phyloP scores from a whole-genome alignment of 228 moss, liverwort and hornwort genomes.

The Sphagnum magellanicum region DNA sequence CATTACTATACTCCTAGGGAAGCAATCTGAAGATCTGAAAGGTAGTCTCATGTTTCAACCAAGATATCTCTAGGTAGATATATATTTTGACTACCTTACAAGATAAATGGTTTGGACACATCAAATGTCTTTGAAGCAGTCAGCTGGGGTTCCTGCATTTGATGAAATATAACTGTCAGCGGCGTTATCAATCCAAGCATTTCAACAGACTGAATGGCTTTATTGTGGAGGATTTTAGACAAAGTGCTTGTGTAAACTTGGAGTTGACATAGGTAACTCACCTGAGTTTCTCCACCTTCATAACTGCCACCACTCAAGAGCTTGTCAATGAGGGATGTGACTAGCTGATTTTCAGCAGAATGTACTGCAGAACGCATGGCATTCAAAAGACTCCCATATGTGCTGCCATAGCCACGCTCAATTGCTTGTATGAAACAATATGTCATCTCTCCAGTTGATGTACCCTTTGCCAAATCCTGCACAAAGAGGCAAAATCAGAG shows the following conservation, averaged over 20 bases:
- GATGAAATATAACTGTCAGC: too few species aligned
- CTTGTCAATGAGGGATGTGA: conserved; percentile 58
- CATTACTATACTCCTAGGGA: too few species aligned
- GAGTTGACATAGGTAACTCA: conserved; percentile 9
- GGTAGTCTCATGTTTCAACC: too few species aligned
- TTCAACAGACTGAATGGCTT: too few species aligned
- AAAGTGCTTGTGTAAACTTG: too few species aligned
- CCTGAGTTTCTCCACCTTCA: conserved; percentile 50
- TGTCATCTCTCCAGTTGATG: conserved; percentile 56
- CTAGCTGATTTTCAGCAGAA: conserved; percentile 35
- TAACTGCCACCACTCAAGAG: conserved; percentile 59
- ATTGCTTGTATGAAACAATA: conserved; percentile 67
- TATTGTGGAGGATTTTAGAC: too few species aligned
- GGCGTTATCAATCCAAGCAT: too few species aligned
- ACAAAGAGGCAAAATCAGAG: background rate
- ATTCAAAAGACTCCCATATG: conserved; percentile 49
- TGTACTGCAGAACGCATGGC: conserved; percentile 60
- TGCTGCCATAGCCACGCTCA: conserved; percentile 51
- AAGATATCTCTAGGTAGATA: too few species aligned
- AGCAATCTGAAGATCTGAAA: too few species aligned
- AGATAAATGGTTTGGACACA: conserved; percentile 41
- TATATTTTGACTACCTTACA: conserved; percentile 1
- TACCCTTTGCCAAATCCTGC: conserved; percentile 26
- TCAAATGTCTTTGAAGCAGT: conserved; percentile 50
- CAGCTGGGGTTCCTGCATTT: conserved; percentile 52